Conservation (phyloP, 768 basidiomycete genomes). For the Boletus subcaerulescens region DNA sequence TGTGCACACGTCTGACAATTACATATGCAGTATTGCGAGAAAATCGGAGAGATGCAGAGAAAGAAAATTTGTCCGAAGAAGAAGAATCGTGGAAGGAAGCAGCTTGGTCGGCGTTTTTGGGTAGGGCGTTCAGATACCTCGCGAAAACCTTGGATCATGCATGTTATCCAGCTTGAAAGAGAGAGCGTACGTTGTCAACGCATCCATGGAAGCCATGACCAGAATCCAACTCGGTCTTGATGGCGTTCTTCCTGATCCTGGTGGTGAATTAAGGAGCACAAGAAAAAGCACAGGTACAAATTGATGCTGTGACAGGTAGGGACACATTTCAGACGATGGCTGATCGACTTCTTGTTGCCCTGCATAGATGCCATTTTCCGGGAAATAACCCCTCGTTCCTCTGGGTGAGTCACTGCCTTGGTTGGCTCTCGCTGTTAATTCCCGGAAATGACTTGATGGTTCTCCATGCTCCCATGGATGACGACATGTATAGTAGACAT, state of each 20-base stretch:
- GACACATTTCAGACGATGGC: neutral
- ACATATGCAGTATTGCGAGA: neutral
- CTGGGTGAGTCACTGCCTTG: neutral
- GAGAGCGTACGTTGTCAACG: neutral
- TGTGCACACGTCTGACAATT: neutral
- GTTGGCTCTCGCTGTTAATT: neutral
- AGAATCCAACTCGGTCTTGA: neutral
- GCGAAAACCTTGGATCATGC: neutral
- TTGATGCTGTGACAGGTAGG: conserved; percentile 5
- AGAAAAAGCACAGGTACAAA: conserved; percentile 4
- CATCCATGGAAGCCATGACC: neutral
- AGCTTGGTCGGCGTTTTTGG: conserved; percentile 2
- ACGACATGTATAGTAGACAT: conserved; percentile 40
- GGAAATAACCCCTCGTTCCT: neutral
- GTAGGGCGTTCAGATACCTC: neutral
- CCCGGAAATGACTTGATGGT: conserved; percentile 7
- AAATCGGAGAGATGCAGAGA: neutral
- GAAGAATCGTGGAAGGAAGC: conserved; percentile 1
- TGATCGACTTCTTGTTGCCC: neutral
- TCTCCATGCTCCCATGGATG: conserved; percentile 32
- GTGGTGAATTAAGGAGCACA: conserved; percentile 2
- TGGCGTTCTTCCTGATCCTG: conserved; percentile 14
- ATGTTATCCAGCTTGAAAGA: conserved; percentile 3
- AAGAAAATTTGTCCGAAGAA: neutral
- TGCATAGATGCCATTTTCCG: conserved; percentile 6